Base-by-base conservation (phyloP, 2,329 filamentous ascomycete species). In the Colletotrichum simmondsii region DNA sequence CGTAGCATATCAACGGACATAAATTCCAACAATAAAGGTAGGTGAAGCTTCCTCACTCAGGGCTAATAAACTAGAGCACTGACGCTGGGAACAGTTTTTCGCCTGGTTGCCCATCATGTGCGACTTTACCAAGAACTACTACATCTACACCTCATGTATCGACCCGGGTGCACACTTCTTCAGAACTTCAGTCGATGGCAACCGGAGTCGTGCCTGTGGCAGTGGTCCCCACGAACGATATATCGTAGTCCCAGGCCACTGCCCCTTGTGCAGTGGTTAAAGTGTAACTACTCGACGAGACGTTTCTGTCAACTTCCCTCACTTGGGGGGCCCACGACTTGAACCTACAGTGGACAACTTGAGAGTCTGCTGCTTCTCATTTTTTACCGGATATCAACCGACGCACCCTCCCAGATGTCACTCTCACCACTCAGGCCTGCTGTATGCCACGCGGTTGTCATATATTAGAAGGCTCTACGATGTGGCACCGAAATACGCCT, bases 101-200 rank as follows among this genome's bases (percentile, higher is more conserved):
- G 24, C 54, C 22, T 28, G 3, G 30, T 56, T 53, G 64, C 37
- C 70, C 78, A 84, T 32, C 72, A 90, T 91, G 89, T 91, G 89
- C 79, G 86, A 90, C 80, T 93, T 92, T 79, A 92, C 91, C 78
- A 93, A 92, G 78, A 94, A 94, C 82, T 94, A 92, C 81, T 94
- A 94, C 83, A 92, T 95, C 81, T 94, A 94, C 83, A 91, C 91
- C 70, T 87, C 89, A 56, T 95, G 93, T 78, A 82, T 87, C 69
- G 91, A 94, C 78, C 92, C 92, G 0, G 90, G 90, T 53, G 86
- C 89, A 19, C 93, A 95, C 81, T 94, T 94, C 82, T 92, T 93
- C 80, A 87, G 89, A 75, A 94, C 91, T 2, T 90, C 90, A 1
- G 85, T 92, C 65, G 93, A 95, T 77, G 92, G 92, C 68, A 89